A percentile compares a stretch with the other conserved stretches of the same genome.
Conservation (phyloP, 768 basidiomycete species). For the Exidia glandulosa region DNA sequence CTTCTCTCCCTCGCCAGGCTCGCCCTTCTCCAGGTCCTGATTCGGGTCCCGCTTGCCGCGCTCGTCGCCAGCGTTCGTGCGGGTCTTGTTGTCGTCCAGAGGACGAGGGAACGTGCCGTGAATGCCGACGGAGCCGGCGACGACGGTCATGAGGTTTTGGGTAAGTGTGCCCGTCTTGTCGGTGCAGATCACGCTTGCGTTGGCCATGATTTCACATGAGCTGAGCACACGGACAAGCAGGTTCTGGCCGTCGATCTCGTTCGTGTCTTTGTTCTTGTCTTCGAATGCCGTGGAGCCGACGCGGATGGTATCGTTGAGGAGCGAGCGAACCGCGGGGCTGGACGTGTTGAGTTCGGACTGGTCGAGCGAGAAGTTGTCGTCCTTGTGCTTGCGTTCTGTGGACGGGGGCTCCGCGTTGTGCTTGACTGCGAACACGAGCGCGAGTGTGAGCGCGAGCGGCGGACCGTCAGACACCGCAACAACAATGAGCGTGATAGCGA, state of each 20-base stretch:
- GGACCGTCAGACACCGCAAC: conserved; percentile 78
- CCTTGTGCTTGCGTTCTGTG: no score
- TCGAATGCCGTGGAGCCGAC: no score
- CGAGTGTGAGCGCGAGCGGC: conserved; percentile 91
- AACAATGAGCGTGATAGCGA: conserved; percentile 84
- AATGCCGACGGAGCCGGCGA: conserved; percentile 89
- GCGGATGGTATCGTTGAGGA: no score
- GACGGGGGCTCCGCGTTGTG: conserved; percentile 99
- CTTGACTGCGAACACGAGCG: conserved; percentile 92
- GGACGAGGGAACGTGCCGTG: conserved; percentile 86
- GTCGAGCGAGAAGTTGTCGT: no score
- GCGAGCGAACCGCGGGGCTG: no score
- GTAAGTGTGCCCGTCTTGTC: conserved; percentile 97
- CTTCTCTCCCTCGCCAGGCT: conserved; percentile 2
- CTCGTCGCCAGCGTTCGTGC: conserved; percentile 61
- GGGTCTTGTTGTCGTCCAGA: conserved; percentile 52
- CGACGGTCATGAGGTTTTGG: conserved; percentile 90
- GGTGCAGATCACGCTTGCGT: conserved; percentile 90
- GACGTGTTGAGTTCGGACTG: no score
- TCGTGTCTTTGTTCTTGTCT: no score
- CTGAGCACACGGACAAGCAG: conserved; percentile 90
- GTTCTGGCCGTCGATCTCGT: no score
- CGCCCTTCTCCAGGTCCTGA: conserved; percentile 3
- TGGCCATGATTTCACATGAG: conserved; percentile 98
- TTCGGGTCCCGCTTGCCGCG: conserved; percentile 11